Evolutionary conservation across 2,329 filamentous ascomycete genomes (phyloP), one percentile per base, ranked within the genome.

Genomic region (Fusarium transvaalense): DNA sequence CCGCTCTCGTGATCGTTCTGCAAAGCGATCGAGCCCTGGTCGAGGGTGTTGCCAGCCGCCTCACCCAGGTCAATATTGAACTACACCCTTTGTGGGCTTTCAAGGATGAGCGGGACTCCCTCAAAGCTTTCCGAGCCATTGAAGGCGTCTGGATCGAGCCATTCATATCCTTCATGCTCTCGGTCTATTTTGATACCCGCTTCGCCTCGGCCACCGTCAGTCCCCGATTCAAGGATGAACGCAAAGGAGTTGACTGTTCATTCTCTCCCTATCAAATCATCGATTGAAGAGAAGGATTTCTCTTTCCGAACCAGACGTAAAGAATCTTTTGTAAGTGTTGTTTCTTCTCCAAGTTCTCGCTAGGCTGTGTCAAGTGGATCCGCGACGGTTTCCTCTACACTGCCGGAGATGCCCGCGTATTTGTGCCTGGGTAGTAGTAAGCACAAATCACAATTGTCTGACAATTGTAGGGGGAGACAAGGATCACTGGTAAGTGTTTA

Each of bases 241-340:
- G 82, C 85, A 68, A 91, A 91, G 0, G 89, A 88, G 62, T 89
- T 82, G 47, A 91, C 82, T 8, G 82, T 88, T 89, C 89, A 91
- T 72, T 86, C 80, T 25, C 87, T 84, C 21, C 83, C 80, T 15
- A 89, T 77, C 0, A 79, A 78, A 5, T 80, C 72, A 68, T 91
- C 89, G 7, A 73, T 70, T 64, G 91, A 89, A 2, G 80, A 79
- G 69, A 86, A 91, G 5, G 85, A 83, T 61, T 88, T 88, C 2
- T 88, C 89, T 25, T 83, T 80, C 19, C 87, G 83, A 69, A 87
- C 82, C 23, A 89, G 79, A 3, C 80, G 78, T 9, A 90, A 73
- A 0, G 82, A 81, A 0, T 77, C 71, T 0, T 78, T 66, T 0
- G 81, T 84, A 14, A 91, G 81, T 2, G 79, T 81, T 0, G 89